A percentile compares a stretch with the other conserved stretches of the same genome.
phyloP scores from a whole-genome alignment of 257 asterid genomes.

The Sherardia arvensis region DNA sequence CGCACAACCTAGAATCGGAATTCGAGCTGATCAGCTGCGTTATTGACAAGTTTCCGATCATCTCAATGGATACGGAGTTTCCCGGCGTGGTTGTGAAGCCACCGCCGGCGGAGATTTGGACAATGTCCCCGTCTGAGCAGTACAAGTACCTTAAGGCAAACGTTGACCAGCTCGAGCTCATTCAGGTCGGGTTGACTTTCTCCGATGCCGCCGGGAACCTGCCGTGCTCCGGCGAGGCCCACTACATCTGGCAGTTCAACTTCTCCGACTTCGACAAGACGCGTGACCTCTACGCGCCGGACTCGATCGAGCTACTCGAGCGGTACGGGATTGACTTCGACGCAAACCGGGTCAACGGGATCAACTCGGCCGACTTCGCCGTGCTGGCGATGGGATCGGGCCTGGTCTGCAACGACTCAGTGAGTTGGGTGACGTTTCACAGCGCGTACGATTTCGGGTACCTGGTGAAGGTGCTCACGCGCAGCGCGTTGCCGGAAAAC shows the following conservation, averaged over 20 bases:
- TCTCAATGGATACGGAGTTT: constrained; percentile 74
- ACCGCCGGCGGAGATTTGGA: background rate
- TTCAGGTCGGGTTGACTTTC: constrained; percentile 70
- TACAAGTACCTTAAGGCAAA: constrained; percentile 50
- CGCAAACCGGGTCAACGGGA: constrained; percentile 30
- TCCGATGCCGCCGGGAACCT: constrained; percentile 57
- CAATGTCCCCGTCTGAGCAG: constrained; percentile 31
- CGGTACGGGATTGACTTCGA: constrained; percentile 50
- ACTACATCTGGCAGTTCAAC: constrained; percentile 75
- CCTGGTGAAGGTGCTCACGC: constrained; percentile 50
- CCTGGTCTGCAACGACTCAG: constrained; percentile 38
- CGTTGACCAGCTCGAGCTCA: constrained; percentile 56
- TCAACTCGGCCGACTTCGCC: constrained; percentile 46
- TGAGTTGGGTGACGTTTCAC: constrained; percentile 70
- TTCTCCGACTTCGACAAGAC: constrained; percentile 57
- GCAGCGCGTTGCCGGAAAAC: constrained; percentile 40
- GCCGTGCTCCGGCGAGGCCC: constrained; percentile 34
- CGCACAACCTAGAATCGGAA: constrained; percentile 41
- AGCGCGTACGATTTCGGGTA: constrained; percentile 74
- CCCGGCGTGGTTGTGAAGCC: constrained; percentile 65
- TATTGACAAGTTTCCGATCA: constrained; percentile 36
- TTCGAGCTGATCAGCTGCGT: constrained; percentile 29
- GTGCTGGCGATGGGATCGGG: constrained; percentile 59
- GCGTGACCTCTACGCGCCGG: constrained; percentile 56
- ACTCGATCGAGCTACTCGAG: constrained; percentile 42